Evolutionary conservation across 768 basidiomycete genomes (phyloP), one percentile per base, ranked within the genome.

Genomic region (Terana coerulea): DNA sequence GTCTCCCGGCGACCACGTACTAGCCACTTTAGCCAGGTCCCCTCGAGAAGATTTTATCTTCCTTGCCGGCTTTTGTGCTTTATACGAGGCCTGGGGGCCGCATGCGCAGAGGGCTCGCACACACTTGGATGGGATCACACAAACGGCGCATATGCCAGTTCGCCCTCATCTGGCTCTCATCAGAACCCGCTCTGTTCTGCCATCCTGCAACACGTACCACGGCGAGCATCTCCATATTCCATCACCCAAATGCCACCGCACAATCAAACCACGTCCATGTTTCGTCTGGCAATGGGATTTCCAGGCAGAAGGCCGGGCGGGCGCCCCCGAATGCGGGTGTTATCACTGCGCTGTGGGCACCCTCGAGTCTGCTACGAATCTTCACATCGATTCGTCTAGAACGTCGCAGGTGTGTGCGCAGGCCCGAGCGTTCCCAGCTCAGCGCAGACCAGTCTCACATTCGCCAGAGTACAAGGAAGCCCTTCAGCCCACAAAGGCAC

Each of bases 131-230:
- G 39, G 39, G 36, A 37, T 37, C 36, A 37, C 7, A 40, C 17
- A 40, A 7, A 40, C 39, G 19, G 39, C 11, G 19, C 39, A 40
- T 21, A 40, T 40, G 31, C 30, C 31, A n/a, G 37, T 22, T 39
- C 24, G n/a, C 37, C 37, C 10, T n/a, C 24, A 4, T 5, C 17
- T 19, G 12, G n/a, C 28, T 15, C 33, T n/a, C 34, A 48, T 48
- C 47, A 48, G 47, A 48, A 48, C 47, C 24, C 17, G 5, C 31
- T 22, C 15, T 31, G 30, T 42, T 51, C 40, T 51, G 41, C 43
- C 44, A 52, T 49, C 44, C 51, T 52, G 44, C 33, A 36, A 52
- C 51, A 52, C 31, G 41, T 51, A 33, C 50, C 41, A 51, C 30
- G 4, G 22, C 35, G 25, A 29, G 33, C 49, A 40, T 19, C 49